Evolutionary conservation across 352 stramenopile genomes (phyloP).

Genomic region (Porosira glacialis): DNA sequence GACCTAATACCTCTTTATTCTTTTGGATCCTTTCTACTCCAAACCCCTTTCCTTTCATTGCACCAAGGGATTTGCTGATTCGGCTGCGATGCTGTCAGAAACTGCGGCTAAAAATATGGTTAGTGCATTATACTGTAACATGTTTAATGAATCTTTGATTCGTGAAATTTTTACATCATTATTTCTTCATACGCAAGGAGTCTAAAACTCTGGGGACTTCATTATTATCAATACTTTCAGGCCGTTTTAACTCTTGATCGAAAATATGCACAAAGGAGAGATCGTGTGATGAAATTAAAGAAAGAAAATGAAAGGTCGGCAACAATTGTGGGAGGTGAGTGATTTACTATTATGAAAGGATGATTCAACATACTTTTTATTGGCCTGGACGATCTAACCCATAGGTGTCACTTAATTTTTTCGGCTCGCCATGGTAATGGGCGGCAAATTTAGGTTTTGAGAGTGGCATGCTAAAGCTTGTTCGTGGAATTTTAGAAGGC

Average conservation of each 20-base stretch:
- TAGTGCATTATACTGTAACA: no score
- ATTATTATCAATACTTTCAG: no score
- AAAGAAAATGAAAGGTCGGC: slow-evolving; percentile 38
- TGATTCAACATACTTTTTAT: no score
- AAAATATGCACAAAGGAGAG: slow-evolving; percentile 80
- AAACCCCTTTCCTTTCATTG: slow-evolving; percentile 1
- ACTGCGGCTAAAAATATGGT: slow-evolving; percentile 82
- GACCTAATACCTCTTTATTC: neutral
- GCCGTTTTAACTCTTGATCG: slow-evolving; percentile 80
- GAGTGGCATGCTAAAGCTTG: slow-evolving; percentile 72
- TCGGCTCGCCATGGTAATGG: no score
- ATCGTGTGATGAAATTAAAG: slow-evolving; percentile 62
- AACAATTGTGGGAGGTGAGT: slow-evolving; percentile 60
- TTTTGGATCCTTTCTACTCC: neutral
- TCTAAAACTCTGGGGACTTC: no score
- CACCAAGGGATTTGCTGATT: slow-evolving; percentile 73
- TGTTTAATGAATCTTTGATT: no score
- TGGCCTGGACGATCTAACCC: no score
- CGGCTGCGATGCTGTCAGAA: slow-evolving; percentile 78
- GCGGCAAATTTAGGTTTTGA: no score
- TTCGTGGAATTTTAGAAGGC: slow-evolving; percentile 77
- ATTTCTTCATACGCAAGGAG: no score
- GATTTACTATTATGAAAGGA: no score
- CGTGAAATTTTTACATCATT: no score
- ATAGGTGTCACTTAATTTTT: no score